phyloP scores from a whole-genome alignment of 1,139 yeast genomes.

The Pichia sp. region DNA sequence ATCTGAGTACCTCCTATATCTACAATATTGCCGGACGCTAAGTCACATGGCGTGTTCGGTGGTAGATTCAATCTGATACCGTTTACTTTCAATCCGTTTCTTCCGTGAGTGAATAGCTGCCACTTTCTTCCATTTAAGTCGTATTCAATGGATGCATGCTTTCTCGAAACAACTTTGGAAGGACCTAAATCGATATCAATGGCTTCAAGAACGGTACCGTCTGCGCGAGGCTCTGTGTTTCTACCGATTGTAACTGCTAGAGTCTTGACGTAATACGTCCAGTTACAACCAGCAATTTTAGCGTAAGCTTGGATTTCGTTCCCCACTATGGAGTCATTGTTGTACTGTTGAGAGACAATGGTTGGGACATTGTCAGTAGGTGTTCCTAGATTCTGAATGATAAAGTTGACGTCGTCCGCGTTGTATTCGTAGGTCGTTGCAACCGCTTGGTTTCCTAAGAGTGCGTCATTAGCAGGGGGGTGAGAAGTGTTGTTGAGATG shows the following conservation, averaged over 20 bases:
- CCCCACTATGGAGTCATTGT: constrained; percentile 68
- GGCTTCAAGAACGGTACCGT: constrained; percentile 18
- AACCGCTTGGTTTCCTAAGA: neutral
- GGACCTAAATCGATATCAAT: constrained; percentile 94
- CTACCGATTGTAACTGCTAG: constrained; percentile 77
- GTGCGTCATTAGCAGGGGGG: neutral
- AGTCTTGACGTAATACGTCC: constrained; percentile 93
- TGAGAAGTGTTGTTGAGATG: neutral
- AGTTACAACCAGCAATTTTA: constrained; percentile 83
- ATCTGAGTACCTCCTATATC: constrained; percentile 97
- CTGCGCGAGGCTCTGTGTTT: constrained; percentile 48
- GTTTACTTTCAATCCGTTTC: constrained; percentile 92
- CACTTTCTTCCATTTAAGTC: constrained; percentile 70
- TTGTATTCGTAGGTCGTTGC: constrained; percentile 34
- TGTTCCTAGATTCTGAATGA: constrained; percentile 39
- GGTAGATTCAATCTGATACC: constrained; percentile 50
- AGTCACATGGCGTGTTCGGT: constrained; percentile 35
- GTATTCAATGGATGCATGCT: constrained; percentile 79
- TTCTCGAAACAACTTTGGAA: constrained; percentile 88
- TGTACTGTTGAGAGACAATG: constrained; percentile 36
- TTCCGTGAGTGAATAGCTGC: constrained; percentile 78
- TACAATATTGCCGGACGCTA: constrained; percentile 78
- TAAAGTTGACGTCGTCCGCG: constrained; percentile 46
- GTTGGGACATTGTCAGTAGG: constrained; percentile 43
- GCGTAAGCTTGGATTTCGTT: constrained; percentile 95